Conservation (phyloP, 768 basidiomycete genomes). For the Gloeostereum incarnatum region DNA sequence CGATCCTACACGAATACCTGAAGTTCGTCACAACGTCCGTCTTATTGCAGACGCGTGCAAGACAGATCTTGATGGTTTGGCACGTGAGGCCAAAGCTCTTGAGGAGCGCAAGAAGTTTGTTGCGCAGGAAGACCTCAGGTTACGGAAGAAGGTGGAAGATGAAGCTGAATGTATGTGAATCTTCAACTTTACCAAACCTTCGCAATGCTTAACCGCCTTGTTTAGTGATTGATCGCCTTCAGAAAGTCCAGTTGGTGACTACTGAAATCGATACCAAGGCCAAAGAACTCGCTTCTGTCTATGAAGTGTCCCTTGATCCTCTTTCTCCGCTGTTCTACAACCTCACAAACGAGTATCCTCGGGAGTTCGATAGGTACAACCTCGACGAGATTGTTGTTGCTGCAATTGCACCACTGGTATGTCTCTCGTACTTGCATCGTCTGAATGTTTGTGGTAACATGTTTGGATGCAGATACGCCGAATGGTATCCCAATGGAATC, state of each 20-base stretch:
- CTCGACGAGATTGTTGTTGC: slow-evolving; percentile 92
- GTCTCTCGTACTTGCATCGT: slow-evolving; percentile 9
- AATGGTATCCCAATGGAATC: slow-evolving; percentile 72
- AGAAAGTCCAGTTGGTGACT: slow-evolving; percentile 68
- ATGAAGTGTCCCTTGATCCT: slow-evolving; percentile 65
- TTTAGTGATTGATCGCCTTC: slow-evolving; percentile 69
- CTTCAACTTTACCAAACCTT: not conserved
- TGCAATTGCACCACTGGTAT: slow-evolving; percentile 73
- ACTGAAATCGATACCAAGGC: slow-evolving; percentile 60
- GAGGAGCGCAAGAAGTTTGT: slow-evolving; percentile 74
- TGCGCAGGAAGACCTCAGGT: slow-evolving; percentile 55
- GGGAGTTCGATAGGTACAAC: slow-evolving; percentile 69
- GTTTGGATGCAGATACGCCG: slow-evolving; percentile 43
- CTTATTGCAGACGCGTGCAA: slow-evolving; percentile 80
- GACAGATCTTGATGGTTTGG: slow-evolving; percentile 79
- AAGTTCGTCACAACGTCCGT: slow-evolving; percentile 92
- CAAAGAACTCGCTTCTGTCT: slow-evolving; percentile 51
- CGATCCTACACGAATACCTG: slow-evolving; percentile 85
- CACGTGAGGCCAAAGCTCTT: slow-evolving; percentile 80
- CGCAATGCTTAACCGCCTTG: slow-evolving; percentile 3
- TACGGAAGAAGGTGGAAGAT: slow-evolving; percentile 60
- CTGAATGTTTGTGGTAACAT: not conserved
- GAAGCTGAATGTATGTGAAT: slow-evolving; percentile 63
- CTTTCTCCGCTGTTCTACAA: slow-evolving; percentile 68
- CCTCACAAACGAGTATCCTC: slow-evolving; percentile 57